Conservation (phyloP, 2,329 filamentous ascomycete genomes). For the Beauveria asiatica region DNA sequence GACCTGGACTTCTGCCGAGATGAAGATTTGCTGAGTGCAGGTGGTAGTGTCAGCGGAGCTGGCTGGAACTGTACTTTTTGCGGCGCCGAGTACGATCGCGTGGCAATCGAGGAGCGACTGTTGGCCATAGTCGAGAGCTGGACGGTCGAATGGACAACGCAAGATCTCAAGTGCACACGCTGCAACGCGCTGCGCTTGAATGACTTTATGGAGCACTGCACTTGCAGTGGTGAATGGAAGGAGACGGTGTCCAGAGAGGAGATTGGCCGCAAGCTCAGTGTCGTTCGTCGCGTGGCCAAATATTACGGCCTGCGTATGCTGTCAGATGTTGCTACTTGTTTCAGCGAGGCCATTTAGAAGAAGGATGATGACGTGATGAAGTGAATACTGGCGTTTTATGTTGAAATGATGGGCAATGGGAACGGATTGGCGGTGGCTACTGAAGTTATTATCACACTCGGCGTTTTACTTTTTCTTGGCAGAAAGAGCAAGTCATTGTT, state of each 20-base stretch:
- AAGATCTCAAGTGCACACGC: slow-evolving; percentile 74
- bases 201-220: slow-evolving; percentile 95
- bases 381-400: slow-evolving; percentile 6
- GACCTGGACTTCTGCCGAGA: slow-evolving; percentile 92
- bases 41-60: slow-evolving; percentile 23
- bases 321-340: slow-evolving; percentile 60
- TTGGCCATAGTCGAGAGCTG: slow-evolving; percentile 67
- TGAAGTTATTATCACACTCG: not conserved
- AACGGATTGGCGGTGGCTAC: not conserved
- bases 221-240: slow-evolving; percentile 80
- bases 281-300: slow-evolving; percentile 65
- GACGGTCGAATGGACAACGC: slow-evolving; percentile 73
- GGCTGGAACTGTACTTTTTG: slow-evolving; percentile 75
- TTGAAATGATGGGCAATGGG: slow-evolving; percentile 1
- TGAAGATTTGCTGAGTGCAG: slow-evolving; percentile 55
- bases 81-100: slow-evolving; percentile 63
- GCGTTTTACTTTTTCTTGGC: not conserved
- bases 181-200: slow-evolving; percentile 72
- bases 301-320: slow-evolving; percentile 81
- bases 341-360: slow-evolving; percentile 39
- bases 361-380: slow-evolving; percentile 1
- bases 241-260: slow-evolving; percentile 61
- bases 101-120: slow-evolving; percentile 75
- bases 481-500: not conserved
- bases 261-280: slow-evolving; percentile 54